Percentiles rank a stretch among this genome's conserved stretches.
phyloP scores from a whole-genome alignment of 2,329 filamentous ascomycete genomes.

The Fusarium acutatum region DNA sequence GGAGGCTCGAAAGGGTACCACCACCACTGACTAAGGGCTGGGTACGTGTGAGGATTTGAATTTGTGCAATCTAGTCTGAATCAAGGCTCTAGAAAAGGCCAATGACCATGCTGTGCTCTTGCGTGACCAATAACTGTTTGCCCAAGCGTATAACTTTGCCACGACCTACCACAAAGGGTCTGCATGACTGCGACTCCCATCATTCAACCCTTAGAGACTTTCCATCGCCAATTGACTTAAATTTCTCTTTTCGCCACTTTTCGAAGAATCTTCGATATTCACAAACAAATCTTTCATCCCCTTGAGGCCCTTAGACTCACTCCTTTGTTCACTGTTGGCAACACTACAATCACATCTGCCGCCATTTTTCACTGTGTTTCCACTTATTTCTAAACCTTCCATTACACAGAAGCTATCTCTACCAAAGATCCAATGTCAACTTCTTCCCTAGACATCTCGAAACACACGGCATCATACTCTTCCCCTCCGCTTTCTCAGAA shows the following conservation, averaged over 20 bases:
- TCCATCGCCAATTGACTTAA: fast-evolving
- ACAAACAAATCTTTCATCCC: no score
- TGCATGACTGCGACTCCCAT: background rate
- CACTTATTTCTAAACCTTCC: background rate
- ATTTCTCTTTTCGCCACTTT: background rate
- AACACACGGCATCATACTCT: background rate
- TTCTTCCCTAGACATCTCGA: background rate
- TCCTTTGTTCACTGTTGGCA: background rate
- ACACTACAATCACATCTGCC: fast-evolving
- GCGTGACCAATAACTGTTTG: background rate
- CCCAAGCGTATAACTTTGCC: fast-evolving
- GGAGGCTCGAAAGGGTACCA: background rate
- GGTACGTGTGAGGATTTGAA: background rate
- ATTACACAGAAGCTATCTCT: fast-evolving
- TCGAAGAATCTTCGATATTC: fast-evolving
- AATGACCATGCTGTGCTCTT: background rate
- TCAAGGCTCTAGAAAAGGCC: fast-evolving
- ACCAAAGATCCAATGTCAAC: background rate
- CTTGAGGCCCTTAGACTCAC: no score
- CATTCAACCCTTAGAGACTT: fast-evolving
- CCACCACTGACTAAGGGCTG: background rate
- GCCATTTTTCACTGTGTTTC: background rate
- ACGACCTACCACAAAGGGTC: fast-evolving
- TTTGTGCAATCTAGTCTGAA: background rate
- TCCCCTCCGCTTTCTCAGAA: background rate